Evolutionary conservation across 2,329 filamentous ascomycete genomes (phyloP), one percentile per base, ranked within the genome.

Genomic region (Colletotrichum echinochloae): DNA sequence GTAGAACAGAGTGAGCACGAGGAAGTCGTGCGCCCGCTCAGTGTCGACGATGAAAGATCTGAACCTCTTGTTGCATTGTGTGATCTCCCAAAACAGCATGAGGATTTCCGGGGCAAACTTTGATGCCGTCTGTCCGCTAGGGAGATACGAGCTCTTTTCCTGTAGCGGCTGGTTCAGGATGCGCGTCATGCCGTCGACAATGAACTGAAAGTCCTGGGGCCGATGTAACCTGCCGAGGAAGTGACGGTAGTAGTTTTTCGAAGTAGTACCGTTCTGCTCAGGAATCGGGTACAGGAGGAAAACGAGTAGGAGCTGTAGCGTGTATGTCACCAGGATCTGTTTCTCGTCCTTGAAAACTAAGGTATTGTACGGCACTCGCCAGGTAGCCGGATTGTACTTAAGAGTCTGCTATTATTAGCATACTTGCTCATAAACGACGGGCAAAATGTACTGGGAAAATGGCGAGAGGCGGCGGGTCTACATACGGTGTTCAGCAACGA

Each of bases 51-150:
- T 96, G 81, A 98, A 99, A 1, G 94, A 94, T 39, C 96, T 89
- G 82, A 99, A 99, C 70, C 95, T 89, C 82, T 97, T 98, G 82
- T 99, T 99, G 86, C 95, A 98, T 81, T 99, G 96, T 5, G 96
- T 90, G 46, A 94, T 90, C 83, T 99, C 96, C 96, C 96, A 99
- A 78, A 98, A 98, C 2, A 99, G 86, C 88, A 98, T 96, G 65
- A 98, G 91, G 84, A 97, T 97, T 81, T 99, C 96, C 1, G 96
- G 95, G 0, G 95, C 94, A 87, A 95, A 97, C 77, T 93, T 94
- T 62, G 94, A 85, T 0, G 92, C 89, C 57, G 92, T 89, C 76
- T 97, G 94, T 48, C 91, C 92, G 5, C 94, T 94, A 0, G 95
- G 94, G 2, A 98, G 89, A 79, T 97, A 98, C 1, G 95, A 95